These are phyloP conservation scores for Silene coronaria DNA, from an alignment of 179 eudicot genomes.

Conservation along the genomic window DNA sequence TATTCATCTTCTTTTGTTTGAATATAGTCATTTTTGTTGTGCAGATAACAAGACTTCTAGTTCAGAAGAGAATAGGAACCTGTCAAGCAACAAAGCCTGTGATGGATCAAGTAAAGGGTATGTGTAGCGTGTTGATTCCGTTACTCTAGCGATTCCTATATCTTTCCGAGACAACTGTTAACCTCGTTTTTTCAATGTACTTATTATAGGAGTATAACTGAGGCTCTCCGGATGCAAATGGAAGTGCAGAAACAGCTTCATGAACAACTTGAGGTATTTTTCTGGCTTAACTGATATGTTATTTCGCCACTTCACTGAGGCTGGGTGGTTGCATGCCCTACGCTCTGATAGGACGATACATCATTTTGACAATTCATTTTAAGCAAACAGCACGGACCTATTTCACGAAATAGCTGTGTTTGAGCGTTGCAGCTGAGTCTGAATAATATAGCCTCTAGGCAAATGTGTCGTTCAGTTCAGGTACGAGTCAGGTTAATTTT, in stretches of 20 bases:
- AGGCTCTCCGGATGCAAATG: constrained; percentile 48
- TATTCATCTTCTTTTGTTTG: background rate
- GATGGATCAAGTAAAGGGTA: constrained; percentile 35
- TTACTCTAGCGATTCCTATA: background rate
- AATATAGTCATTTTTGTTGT: background rate
- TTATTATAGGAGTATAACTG: constrained; percentile 31
- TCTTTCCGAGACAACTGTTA: background rate
- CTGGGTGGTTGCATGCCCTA: too few relatives aligned
- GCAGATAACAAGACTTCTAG: constrained; percentile 30
- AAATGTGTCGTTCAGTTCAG: too few relatives aligned
- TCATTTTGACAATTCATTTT: too few relatives aligned
- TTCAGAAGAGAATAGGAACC: constrained; percentile 29
- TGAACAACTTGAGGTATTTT: constrained; percentile 49
- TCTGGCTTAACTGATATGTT: background rate
- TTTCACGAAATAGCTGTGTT: too few relatives aligned
- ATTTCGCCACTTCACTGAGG: background rate
- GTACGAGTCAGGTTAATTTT: background rate
- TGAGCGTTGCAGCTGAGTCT: too few relatives aligned
- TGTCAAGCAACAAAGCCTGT: constrained; percentile 24
- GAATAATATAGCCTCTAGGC: too few relatives aligned
- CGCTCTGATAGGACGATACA: too few relatives aligned
- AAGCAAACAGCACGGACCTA: too few relatives aligned
- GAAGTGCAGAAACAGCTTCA: constrained; percentile 57
- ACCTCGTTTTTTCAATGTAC: background rate
- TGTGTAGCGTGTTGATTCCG: constrained; percentile 2